Percentiles rank a stretch among this genome's conserved stretches.
phyloP scores from a whole-genome alignment of 805 yeast genomes.

The Saturnispora sanitii region DNA sequence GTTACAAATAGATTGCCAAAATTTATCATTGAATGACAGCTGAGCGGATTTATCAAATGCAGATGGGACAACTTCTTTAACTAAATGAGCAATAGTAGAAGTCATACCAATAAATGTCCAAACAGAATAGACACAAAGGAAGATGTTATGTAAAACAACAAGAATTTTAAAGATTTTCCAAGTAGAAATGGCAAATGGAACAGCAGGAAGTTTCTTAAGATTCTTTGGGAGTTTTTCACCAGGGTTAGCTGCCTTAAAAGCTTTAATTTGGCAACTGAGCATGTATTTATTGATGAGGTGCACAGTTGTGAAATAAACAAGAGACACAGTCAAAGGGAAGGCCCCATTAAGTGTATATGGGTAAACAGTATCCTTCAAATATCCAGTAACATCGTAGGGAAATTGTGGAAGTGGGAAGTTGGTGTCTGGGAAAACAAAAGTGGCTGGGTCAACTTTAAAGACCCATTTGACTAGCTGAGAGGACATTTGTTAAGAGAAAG shows the following conservation, averaged over 20 bases:
- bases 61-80: slow-evolving; percentile 24
- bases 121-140: slow-evolving; percentile 53
- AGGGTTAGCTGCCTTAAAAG: slow-evolving; percentile 22
- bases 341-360: slow-evolving; percentile 36
- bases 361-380: slow-evolving; percentile 28
- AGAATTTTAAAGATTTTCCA: slow-evolving; percentile 38
- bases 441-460: slow-evolving; percentile 1
- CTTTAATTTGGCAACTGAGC: slow-evolving; percentile 34
- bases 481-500: neutral
- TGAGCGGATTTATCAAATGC: slow-evolving; percentile 16
- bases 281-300: slow-evolving; percentile 43
- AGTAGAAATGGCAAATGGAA: slow-evolving; percentile 42
- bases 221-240: slow-evolving; percentile 19
- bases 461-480: neutral
- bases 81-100: slow-evolving; percentile 30
- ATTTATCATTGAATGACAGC: slow-evolving; percentile 28
- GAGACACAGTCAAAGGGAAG: slow-evolving; percentile 49
- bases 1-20: slow-evolving; percentile 51
- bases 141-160: slow-evolving; percentile 51
- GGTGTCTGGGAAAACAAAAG: slow-evolving; percentile 22
- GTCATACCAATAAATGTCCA: slow-evolving; percentile 68
- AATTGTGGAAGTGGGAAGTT: slow-evolving; percentile 19
- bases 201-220: slow-evolving; percentile 36
- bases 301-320: slow-evolving; percentile 48
- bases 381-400: slow-evolving; percentile 16